Percentiles rank a stretch among this genome's conserved stretches.
Conservation (phyloP, 202 grass and related monocot genomes). For the Eragrostis tef region DNA sequence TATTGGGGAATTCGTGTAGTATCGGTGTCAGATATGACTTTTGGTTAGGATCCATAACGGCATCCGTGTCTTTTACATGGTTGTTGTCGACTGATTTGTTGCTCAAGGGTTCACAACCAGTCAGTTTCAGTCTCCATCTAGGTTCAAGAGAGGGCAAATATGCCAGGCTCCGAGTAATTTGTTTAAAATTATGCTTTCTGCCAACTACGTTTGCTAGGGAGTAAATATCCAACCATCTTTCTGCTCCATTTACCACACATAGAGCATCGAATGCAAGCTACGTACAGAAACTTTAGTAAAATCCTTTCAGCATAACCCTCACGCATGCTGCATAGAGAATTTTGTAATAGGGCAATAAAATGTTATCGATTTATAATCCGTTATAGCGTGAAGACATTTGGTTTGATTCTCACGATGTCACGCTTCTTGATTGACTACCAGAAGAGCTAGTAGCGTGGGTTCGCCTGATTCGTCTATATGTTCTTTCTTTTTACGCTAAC, state of each 20-base stretch:
- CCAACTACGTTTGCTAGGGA: neutral
- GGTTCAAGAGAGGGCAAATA: neutral
- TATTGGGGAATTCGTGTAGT: neutral
- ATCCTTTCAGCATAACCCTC: no score
- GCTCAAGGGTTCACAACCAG: neutral
- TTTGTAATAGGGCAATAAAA: neutral
- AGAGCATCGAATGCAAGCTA: neutral
- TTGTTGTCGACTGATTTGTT: no score
- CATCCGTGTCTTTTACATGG: neutral
- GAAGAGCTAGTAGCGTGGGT: neutral
- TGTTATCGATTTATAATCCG: neutral
- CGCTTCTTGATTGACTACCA: neutral
- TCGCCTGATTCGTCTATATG: neutral
- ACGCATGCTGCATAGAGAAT: neutral
- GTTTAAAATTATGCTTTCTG: no score
- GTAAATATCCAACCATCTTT: neutral
- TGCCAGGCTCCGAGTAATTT: no score
- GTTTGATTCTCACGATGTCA: neutral
- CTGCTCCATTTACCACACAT: neutral
- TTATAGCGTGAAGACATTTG: neutral
- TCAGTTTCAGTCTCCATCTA: neutral
- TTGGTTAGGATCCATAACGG: neutral
- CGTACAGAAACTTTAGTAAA: neutral
- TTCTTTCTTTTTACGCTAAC: constrained; percentile 1
- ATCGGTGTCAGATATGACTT: neutral